Evolutionary conservation across 352 stramenopile species (phyloP), one percentile per base, ranked within the genome.

Genomic region (Globisporangium cederbergense): DNA sequence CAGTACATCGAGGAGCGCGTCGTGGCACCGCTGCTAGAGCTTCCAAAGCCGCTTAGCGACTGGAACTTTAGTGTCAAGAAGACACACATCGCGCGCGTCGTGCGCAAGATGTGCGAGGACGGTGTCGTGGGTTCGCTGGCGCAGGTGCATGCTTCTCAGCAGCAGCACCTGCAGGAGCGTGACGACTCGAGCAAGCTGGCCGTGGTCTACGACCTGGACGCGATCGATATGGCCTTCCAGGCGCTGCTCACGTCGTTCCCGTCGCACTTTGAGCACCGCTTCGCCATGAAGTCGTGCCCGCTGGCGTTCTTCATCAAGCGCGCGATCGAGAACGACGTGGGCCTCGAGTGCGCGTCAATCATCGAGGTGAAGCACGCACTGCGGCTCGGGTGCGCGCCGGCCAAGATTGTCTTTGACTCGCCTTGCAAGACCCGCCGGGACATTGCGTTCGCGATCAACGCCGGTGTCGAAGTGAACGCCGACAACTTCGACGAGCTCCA

Each of bases 391-490:
- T 96, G 86, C 32, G 54, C 82, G 43, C 82, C 84, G 32, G 72
- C 88, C 60, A 83, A 83, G 25, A 85, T 98, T 42, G 90, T 98
- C 8, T 98, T 96, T 65, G 93, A 98, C 71, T 96, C 83, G 69
- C 93, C 93, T 1, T 96, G 87, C 76, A 98, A 98, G 67, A 98
- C 93, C 2, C 70, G 79, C 13, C 73, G 75, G n/a, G 93, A 98
- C 50, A 78, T 98, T 20, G 73, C 78, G 36, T 91, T 91, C 52
- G 89, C 90, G 8, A 82, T 98, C 38, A 81, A 80, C 22, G 75
- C 83, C 18, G 90, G 93, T 20, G 81, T 97, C 28, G 78, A 96
- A 54, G 74, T 98, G 34, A 98, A 98, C 72, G 78, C 88, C 36
- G 94, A 98, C 77, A 98, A 91, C 71, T 90, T 91, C 59, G 73